Base-by-base conservation (phyloP, 78 protist species). In the Chrysochromulina tobinii region DNA sequence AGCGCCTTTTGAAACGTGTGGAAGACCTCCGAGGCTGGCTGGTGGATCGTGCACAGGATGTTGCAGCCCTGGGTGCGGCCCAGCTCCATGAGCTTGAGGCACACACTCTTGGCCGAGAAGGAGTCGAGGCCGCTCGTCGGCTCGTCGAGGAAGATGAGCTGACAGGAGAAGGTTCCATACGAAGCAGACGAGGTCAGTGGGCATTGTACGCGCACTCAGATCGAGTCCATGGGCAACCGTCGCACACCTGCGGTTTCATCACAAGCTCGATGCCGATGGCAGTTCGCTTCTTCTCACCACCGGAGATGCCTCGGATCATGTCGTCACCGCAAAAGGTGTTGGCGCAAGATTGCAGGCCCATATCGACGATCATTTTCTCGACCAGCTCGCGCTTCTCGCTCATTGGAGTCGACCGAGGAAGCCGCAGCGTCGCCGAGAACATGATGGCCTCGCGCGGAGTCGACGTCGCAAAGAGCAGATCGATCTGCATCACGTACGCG, bases 81-180 rank as follows among this genome's bases (percentile, higher is more conserved):
- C 38, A 85, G 64, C 54, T 23, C 69, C 17, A 53, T 5, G 51
- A 94, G 27, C 55, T 15, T 25, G 11, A 17, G 2, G 69, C 90
- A 25, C 21, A 88, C 79, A 48, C 21, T 0, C 57, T 14, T 0
- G 15, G 95, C 93, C 25, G 93, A 57, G 90, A 17, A 68, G 23
- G 95, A 83, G 64, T 94, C 95, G 51, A 94, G 93, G 6, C 95
- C 95, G 23, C 55, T 12, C 11, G 95, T 94, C 38, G 93, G 83
- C 57, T 75, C 83, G 83, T 75, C 83, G 23, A 75, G 83, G 83
- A 75, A 75, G 83, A 38, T 1, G 57, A 75, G 57, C 83, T 38
- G 38, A 38, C 38, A 38, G 38, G 38, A 38, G 38, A 38, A 38
- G 38, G 38, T 38, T 38, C 38, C 38, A 38, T 38, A 38, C 38